Percentiles rank a stretch among this genome's conserved stretches.
Conservation (phyloP, 208 protist genomes). For the Trichomonas gallinae region DNA sequence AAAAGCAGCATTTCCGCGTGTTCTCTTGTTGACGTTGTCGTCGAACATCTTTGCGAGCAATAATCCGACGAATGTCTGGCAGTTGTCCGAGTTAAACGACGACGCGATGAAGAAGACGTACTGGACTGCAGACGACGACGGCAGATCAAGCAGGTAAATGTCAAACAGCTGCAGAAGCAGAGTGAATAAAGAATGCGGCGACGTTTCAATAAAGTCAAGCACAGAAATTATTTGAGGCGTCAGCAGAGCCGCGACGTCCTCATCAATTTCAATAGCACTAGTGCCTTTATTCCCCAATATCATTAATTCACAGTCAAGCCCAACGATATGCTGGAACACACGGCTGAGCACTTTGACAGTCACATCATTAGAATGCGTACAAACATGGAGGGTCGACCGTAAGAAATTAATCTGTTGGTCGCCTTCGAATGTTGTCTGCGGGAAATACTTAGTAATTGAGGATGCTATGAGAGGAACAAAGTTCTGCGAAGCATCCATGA, state of each 20-base stretch:
- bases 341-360: not conserved
- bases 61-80: not conserved
- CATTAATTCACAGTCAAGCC: not conserved
- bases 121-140: not conserved
- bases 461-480: not conserved
- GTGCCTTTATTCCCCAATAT: not conserved
- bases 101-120: not conserved
- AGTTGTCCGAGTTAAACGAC: not conserved
- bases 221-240: not conserved
- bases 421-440: not conserved
- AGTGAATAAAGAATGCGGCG: not conserved
- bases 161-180: not conserved
- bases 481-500: not conserved
- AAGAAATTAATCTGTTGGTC: not conserved
- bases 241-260: not conserved
- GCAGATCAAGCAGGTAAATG: not conserved
- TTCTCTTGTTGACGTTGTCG: not conserved
- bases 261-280: not conserved
- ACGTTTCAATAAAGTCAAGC: not conserved
- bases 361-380: not conserved
- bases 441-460: not conserved
- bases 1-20: not conserved
- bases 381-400: not conserved
- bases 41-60: not conserved
- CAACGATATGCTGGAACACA: slow-evolving; percentile 12